Base-by-base conservation (phyloP, 129 eudicot genomes). In the Escallonia herrerae region DNA sequence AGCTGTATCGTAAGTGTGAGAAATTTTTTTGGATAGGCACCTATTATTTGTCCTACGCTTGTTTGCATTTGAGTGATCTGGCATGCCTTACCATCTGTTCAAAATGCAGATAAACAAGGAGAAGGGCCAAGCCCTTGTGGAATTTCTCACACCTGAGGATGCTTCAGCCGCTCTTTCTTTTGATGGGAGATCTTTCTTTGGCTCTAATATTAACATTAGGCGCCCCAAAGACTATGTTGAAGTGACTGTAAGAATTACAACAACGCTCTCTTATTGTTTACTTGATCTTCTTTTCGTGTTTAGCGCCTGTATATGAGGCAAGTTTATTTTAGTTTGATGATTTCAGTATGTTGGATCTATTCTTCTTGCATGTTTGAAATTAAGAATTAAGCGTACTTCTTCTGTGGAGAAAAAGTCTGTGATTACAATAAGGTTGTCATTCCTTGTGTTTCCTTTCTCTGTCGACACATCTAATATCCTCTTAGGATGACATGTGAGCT, bases 101-200 rank as follows among this genome's bases (percentile, higher is more conserved):
- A 7, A 22, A 56, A 46, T 84, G 79, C 80, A 94, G 99, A 83
- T 94, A 67, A 69, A 94, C 85, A 94, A 89, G 83, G 99, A 94
- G 81, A 94, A 94, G 73, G 67, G 89, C 44, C 99, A 94, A 73
- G 99, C 97, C 58, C 89, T 94, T 66, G 82, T 89, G 74, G 99
- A 94, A 71, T 94, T 94, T 79, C 79, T 94, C 43, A 94, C 97
- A 37, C 97, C 94, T 40, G 99, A 94, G 81, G 93, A 89, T 82
- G 97, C 97, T 63, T 79, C 99, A 60, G 77, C 78, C 40, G 95
- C 99, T 58, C 87, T 94, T 66, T 74, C 69, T 58, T 79, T 94
- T 15, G 93, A 84, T 71, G 95, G 96, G n/a, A 84, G 72, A 73
- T 76, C 83, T 49, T 82, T 94, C 65, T 64, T 63, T 62, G 97